These are phyloP conservation scores for Artemisia annua DNA, from an alignment of 129 eudicot species.

Conservation along the genomic window DNA sequence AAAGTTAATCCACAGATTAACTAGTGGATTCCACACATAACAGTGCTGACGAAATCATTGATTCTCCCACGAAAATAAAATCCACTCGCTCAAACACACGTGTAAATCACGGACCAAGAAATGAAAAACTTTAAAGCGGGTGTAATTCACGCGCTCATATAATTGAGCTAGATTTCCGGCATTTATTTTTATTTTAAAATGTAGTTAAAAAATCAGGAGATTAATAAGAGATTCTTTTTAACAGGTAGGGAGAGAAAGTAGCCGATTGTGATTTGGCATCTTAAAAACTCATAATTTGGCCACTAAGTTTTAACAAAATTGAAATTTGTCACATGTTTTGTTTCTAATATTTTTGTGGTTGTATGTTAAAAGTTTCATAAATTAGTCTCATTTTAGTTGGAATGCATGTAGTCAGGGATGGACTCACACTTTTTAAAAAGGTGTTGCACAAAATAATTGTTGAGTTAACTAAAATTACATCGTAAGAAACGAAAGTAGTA, in stretches of 20 bases:
- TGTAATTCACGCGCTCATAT: conserved; percentile 24
- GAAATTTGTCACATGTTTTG: neutral
- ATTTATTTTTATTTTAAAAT: neutral
- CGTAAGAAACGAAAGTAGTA: too few relatives aligned
- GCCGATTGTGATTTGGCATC: conserved; percentile 40
- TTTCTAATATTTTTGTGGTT: neutral
- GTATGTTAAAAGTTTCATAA: too few relatives aligned
- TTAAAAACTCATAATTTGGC: conserved; percentile 20
- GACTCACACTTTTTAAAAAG: too few relatives aligned
- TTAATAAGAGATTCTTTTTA: conserved; percentile 33
- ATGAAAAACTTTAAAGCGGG: neutral
- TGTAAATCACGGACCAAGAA: conserved; percentile 24
- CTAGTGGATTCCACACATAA: conserved; percentile 40
- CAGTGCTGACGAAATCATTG: conserved; percentile 41
- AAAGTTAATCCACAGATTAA: conserved; percentile 35
- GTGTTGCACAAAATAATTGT: too few relatives aligned
- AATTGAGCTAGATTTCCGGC: conserved; percentile 23
- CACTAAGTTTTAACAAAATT: conserved; percentile 13
- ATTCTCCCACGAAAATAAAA: conserved; percentile 22
- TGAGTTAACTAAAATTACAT: too few relatives aligned
- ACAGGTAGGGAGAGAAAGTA: conserved; percentile 39
- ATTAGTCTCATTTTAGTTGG: too few relatives aligned
- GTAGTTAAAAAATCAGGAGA: conserved; percentile 16
- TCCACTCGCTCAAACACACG: neutral
- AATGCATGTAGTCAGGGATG: too few relatives aligned